Evolutionary conservation across 768 basidiomycete species (phyloP), one percentile per base, ranked within the genome.

Genomic region (Punctularia strigosozonata): DNA sequence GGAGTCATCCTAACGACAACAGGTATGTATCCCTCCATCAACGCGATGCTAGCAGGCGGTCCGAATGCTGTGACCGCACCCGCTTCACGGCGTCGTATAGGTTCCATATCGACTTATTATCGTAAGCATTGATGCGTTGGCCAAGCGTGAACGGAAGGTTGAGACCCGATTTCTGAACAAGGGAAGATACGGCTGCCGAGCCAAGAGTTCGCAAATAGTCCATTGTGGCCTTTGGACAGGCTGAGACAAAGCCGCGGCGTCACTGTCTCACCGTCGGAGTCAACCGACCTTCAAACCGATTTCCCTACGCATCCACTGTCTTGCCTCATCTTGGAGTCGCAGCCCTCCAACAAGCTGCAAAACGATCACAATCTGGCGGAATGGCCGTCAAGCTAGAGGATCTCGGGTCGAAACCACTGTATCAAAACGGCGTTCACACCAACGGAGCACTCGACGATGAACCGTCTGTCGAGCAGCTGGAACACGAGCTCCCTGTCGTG

Each of bases 111-210:
- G 75, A 73, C 41, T 75, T 59, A n/a, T 73, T 59, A n/a, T 74
- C 86, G 41, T 76, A 68, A 17, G 76, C 71, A 4, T 69, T 56
- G 34, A 88, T 72, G 46, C 83, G 83, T 21, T 68, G 53, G 25
- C 90, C 91, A 4, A 95, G 70, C 3, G 78, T 73, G 53, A 94
- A 97, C 0, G 92, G 91, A 18, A 92, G 67, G 46, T 82, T 83
- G 12, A 97, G 69, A 19, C 91, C 91, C 6, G 91, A 91, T 51
- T 91, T 94, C 50, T 87, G 83, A 2, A 97, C 86, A n/a, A 95
- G 70, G 6, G 80, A 77, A 28, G 84, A 90, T 31, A 86, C 90
- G 5, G 90, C 90, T 32, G 77, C 85, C 39, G 82, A 84, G 25
- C 88, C 87, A 13, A 90, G 67, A 23, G 66, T 86, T 48, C 84